Percentiles rank a stretch among this genome's conserved stretches.
These are phyloP conservation scores for Petunia secreta DNA, from an alignment of 257 asterid species.

Conservation along the genomic window DNA sequence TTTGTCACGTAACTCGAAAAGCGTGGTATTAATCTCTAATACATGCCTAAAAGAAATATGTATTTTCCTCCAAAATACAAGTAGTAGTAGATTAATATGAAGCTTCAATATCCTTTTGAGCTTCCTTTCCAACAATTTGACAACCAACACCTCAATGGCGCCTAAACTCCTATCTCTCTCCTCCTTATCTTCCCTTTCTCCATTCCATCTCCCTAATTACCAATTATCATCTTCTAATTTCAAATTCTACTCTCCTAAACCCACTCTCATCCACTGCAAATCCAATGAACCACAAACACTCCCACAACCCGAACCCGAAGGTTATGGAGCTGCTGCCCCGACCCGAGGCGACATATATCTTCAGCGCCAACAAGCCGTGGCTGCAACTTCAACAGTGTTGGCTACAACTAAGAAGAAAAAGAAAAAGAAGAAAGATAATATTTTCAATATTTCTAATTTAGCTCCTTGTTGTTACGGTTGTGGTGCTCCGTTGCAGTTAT, in stretches of 20 bases:
- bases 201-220: constrained; percentile 35
- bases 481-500: constrained; percentile 85
- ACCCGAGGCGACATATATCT: constrained; percentile 84
- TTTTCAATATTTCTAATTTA: constrained; percentile 43
- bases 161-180: constrained; percentile 58
- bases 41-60: too few relatives aligned
- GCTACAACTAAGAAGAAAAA: constrained; percentile 41
- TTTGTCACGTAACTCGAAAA: too few relatives aligned
- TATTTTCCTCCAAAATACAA: too few relatives aligned
- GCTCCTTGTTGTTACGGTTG: constrained; percentile 81
- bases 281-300: constrained; percentile 38
- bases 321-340: constrained; percentile 76
- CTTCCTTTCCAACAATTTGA: not conserved
- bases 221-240: constrained; percentile 30
- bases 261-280: constrained; percentile 48
- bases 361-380: constrained; percentile 54
- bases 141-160: constrained; percentile 44
- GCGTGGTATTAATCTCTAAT: too few relatives aligned
- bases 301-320: constrained; percentile 57
- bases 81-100: too few relatives aligned
- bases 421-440: constrained; percentile 43
- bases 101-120: constrained; percentile 4
- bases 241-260: constrained; percentile 36
- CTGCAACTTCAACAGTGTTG: constrained; percentile 48
- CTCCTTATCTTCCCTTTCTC: constrained; percentile 41